Evolutionary conservation across 2,329 filamentous ascomycete species (phyloP), one percentile per base, ranked within the genome.

Genomic region (Talaromyces sp.): DNA sequence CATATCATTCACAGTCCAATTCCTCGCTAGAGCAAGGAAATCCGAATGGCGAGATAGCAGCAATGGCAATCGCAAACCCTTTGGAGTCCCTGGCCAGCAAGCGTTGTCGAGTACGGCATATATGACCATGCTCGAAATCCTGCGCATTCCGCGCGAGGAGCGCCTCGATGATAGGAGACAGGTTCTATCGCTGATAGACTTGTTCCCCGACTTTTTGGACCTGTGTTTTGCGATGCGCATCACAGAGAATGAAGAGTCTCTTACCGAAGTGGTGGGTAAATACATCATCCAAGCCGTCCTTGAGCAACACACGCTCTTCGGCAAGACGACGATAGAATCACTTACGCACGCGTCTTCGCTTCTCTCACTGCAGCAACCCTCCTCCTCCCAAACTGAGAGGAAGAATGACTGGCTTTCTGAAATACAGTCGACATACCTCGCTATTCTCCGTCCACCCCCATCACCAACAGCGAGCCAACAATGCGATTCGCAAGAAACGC

Each of bases 281-380:
- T 82, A 83, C 65, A 82, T 86, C 77, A 69, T 83, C 9, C 83
- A 86, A 66, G 79, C 82, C 41, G 78, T 77, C 9, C 67, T 84
- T 3, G 84, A 86, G 71, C 81, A 84, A 64, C 80, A 80, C 61
- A 69, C 79, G 3, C 68, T 78, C 4, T 78, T 75, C 61, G 79
- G 78, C 8, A 72, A 71, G 4, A 71, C 72, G n/a, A 73, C 75
- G 0, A 63, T 70, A 3, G 76, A 81, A 25, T 67, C 74, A 2
- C 73, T 83, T 25, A 72, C 77, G 31, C 76, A 81, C 35, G 78
- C 52, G 37, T 39, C 31, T 3, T 56, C 52, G 37, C 52, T 56
- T 3, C 13, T 52, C n/a, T 56, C n/a, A 13, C 17, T 5, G 11
- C 52, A 37, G 2, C 33, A 56, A 37, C n/a, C 37, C 10, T 2